Evolutionary conservation across 2,329 filamentous ascomycete species (phyloP), one percentile per base, ranked within the genome.

Genomic region (Ophiocordyceps camponoti-rufipedis): DNA sequence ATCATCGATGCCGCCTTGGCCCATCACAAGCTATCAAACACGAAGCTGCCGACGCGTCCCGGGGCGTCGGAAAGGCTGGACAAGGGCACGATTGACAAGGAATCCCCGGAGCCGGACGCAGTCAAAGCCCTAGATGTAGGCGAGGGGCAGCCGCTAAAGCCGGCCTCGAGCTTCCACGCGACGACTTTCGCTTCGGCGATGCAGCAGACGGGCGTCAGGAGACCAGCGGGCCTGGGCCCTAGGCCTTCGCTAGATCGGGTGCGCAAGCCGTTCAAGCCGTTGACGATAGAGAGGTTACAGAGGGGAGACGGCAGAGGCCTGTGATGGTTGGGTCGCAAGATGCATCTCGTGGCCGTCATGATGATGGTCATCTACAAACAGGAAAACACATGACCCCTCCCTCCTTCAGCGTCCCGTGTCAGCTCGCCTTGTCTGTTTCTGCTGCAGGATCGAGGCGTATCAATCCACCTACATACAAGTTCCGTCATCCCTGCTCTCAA

Each of bases 261-360:
- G 43, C 63, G 64, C 46, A 74, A 68, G 53, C 74, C 74, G 6
- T 78, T 77, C 47, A 75, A 73, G 57, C 70, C 69, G 41, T 59
- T 75, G 51, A 75, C 71, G 11, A 68, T 75, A 18, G 70, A 67
- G 47, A 63, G 69, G 29, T 31, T 31, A 31, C 12, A 31, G 8
- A 12, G 12, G 9, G 29, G 29, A 31, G 9, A 7, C 29, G 12
- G 8, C 29, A 31, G 29, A 31, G 29, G 29, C 29, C 29, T 31
- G 29, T 31, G 29, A 23, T 23, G 23, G 29, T 3, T 23, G 23
- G 23, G 23, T 5, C 23, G 23, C 23, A 23, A 23, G 23, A 3
- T 5, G 23, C 23, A 23, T 23, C 23, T 23, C 23, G 23, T 23
- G 23, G 23, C 23, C 23, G 23, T 23, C 23, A 3, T 23, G 23